Percentiles rank a stretch among this genome's conserved stretches.
Conservation (phyloP, 2,329 filamentous ascomycete species). For the Cordyceps pruinosa region DNA sequence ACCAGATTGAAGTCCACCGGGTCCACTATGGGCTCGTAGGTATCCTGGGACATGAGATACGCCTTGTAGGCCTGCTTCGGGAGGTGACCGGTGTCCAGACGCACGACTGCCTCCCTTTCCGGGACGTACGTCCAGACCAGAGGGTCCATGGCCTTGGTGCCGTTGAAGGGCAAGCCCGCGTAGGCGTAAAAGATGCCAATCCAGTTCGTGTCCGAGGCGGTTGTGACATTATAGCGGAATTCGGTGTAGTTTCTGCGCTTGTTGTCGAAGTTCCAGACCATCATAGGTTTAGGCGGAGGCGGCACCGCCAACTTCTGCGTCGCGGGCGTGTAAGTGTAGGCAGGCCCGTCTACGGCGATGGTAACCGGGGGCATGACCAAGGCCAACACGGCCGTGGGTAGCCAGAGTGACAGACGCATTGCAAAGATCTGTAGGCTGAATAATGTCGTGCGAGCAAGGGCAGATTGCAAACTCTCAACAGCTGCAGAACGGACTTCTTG, state of each 20-base stretch:
- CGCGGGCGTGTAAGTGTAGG: no score
- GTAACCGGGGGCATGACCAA: no score
- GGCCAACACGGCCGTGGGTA: no score
- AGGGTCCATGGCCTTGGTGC: constrained; percentile 22
- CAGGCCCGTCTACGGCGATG: no score
- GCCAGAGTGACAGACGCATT: no score
- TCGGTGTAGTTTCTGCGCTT: constrained; percentile 22
- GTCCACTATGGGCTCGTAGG: constrained; percentile 30
- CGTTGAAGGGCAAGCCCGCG: constrained; percentile 29
- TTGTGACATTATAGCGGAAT: constrained; percentile 29
- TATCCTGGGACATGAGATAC: constrained; percentile 29
- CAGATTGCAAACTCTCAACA: no score
- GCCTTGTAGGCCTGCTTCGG: constrained; percentile 28
- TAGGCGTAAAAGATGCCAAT: constrained; percentile 29
- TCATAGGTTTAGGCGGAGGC: no score
- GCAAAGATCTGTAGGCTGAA: no score
- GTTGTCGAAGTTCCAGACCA: not conserved
- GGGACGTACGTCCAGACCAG: constrained; percentile 30
- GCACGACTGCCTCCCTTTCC: constrained; percentile 20
- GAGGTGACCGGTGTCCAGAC: constrained; percentile 20
- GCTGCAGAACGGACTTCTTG: no score
- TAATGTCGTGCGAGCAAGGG: no score
- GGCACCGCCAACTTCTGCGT: no score
- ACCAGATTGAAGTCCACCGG: constrained; percentile 26
- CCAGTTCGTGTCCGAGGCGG: constrained; percentile 29